These are phyloP conservation scores for Candida yuanshanica DNA, from an alignment of 805 yeast genomes.

Conservation along the genomic window DNA sequence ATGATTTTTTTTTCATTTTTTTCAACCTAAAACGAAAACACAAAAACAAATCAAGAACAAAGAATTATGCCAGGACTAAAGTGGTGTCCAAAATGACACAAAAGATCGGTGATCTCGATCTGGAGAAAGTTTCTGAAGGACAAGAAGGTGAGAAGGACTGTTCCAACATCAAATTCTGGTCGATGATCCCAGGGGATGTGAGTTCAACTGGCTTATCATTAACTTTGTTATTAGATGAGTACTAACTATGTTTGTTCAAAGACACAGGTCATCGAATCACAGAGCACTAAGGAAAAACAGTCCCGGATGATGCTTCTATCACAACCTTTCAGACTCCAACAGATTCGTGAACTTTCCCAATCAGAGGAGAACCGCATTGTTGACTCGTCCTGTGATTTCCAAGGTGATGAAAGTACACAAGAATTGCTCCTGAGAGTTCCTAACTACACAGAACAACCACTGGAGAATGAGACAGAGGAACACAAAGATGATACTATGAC, in stretches of 20 bases:
- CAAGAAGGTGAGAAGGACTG: too few relatives aligned
- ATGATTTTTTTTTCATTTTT: too few relatives aligned
- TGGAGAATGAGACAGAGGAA: neutral
- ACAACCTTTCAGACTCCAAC: constrained; percentile 6
- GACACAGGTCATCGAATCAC: constrained; percentile 17
- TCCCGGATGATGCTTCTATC: constrained; percentile 1
- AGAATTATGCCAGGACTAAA: too few relatives aligned
- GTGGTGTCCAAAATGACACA: too few relatives aligned
- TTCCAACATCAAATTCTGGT: too few relatives aligned
- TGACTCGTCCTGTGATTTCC: constrained; percentile 21
- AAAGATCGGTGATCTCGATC: too few relatives aligned
- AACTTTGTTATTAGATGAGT: neutral
- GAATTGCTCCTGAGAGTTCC: constrained; percentile 4
- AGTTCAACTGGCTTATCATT: neutral
- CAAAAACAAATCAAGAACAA: neutral
- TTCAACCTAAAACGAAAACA: neutral
- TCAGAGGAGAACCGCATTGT: constrained; percentile 20
- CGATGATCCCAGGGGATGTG: neutral
- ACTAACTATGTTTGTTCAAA: constrained; percentile 14
- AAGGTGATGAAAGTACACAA: constrained; percentile 17
- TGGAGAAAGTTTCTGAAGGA: too few relatives aligned
- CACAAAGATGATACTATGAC: neutral
- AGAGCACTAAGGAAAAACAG: neutral
- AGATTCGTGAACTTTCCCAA: constrained; percentile 12
- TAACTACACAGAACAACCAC: neutral